Evolutionary conservation across 2,329 filamentous ascomycete genomes (phyloP).

Genomic region (Cryphonectria nitschkei): DNA sequence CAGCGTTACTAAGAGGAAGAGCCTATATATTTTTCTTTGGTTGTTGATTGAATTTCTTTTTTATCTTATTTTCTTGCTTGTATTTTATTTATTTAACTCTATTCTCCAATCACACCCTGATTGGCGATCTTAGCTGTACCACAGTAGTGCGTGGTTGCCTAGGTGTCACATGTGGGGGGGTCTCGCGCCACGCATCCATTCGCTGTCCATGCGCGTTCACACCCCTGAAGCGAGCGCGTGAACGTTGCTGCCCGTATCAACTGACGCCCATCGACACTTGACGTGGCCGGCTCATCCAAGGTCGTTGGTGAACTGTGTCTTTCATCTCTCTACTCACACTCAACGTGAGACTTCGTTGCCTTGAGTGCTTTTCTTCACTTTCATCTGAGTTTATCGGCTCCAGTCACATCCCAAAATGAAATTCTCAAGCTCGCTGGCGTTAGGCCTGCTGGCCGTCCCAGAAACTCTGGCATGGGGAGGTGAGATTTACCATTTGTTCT

Average conservation of each 20-base stretch:
- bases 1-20: background rate
- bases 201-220: constrained; percentile 16
- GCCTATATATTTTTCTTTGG: background rate
- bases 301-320: background rate
- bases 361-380: background rate
- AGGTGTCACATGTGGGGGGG: constrained; percentile 8
- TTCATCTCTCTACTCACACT: background rate
- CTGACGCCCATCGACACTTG: constrained; percentile 13
- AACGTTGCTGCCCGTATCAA: constrained; percentile 23
- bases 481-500: constrained; percentile 33
- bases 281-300: constrained; percentile 7
- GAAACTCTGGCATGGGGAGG: constrained; percentile 47
- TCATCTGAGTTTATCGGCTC: background rate
- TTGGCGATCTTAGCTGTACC: background rate
- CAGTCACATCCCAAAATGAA: constrained; percentile 34
- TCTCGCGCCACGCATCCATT: constrained; percentile 17
- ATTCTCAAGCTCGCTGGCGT: constrained; percentile 34
- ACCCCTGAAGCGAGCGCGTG: constrained; percentile 10
- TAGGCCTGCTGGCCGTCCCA: constrained; percentile 40
- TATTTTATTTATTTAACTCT: background rate
- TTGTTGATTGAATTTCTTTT: background rate
- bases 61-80: background rate
- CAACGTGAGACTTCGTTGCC: background rate
- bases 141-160: background rate
- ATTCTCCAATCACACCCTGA: background rate